phyloP scores from a whole-genome alignment of 2,329 filamentous ascomycete genomes.

The Arthroderma sp. region DNA sequence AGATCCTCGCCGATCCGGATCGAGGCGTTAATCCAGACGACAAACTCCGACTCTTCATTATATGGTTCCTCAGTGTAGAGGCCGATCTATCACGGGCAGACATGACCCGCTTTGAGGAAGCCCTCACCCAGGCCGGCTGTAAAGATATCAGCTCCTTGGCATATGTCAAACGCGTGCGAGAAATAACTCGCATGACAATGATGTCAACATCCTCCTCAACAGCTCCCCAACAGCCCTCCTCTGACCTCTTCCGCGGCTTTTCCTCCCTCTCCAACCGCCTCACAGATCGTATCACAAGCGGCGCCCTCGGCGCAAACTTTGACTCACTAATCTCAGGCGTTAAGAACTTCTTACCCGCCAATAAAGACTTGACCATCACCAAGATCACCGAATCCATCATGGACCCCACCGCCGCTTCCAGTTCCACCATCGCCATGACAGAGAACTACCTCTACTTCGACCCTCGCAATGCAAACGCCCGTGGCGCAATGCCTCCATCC shows the following conservation, averaged over 20 bases:
- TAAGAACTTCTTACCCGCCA: conserved; percentile 93
- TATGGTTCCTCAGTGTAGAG: conserved; percentile 93
- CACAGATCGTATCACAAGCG: conserved; percentile 87
- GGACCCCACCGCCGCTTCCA: conserved; percentile 82
- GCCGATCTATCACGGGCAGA: conserved; percentile 72
- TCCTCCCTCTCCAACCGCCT: conserved; percentile 81
- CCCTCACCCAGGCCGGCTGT: conserved; percentile 56
- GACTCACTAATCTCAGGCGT: conserved; percentile 90
- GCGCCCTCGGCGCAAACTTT: conserved; percentile 73
- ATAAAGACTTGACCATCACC: conserved; percentile 89
- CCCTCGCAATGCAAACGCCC: conserved; percentile 79
- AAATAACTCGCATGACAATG: conserved; percentile 96
- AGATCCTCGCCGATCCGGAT: conserved; percentile 64
- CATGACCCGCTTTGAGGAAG: conserved; percentile 74
- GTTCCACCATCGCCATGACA: conserved; percentile 87
- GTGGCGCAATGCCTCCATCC: conserved; percentile 78
- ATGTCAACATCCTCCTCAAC: conserved; percentile 66
- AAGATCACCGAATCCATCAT: conserved; percentile 98
- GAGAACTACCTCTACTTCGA: conserved; percentile 97
- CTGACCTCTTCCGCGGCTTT: conserved; percentile 82
- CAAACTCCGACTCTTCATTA: conserved; percentile 87
- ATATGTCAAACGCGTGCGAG: conserved; percentile 81
- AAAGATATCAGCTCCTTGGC: conserved; percentile 64
- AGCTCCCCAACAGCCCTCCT: conserved; percentile 43
- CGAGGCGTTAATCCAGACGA: conserved; percentile 78